Conservation (phyloP, 768 basidiomycete genomes). For the Lyophyllum decastes region DNA sequence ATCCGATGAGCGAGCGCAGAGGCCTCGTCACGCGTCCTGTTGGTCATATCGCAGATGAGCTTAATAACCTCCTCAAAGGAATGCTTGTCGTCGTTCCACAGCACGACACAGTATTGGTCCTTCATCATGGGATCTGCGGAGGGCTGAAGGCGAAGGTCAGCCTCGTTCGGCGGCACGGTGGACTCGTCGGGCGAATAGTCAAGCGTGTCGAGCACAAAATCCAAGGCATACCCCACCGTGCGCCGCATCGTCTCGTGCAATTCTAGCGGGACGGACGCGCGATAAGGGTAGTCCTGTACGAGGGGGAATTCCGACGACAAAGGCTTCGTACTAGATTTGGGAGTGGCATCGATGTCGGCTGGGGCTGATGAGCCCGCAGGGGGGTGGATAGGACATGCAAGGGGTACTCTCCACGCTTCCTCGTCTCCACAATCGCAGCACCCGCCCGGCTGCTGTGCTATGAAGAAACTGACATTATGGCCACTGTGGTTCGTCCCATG, state of each 20-base stretch:
- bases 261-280: conserved; percentile 58
- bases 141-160: conserved; percentile 71
- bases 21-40: conserved; percentile 59
- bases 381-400: conserved; percentile 78
- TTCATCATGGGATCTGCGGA: conserved; percentile 79
- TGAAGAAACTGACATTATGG: conserved; percentile 93
- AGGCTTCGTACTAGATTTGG: conserved; percentile 40
- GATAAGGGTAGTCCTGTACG: conserved; percentile 60
- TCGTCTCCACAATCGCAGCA: conserved; percentile 95
- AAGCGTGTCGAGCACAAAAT: conserved; percentile 82
- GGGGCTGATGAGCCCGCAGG: conserved; percentile 33
- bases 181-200: conserved; percentile 83
- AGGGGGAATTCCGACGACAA: conserved; percentile 57
- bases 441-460: conserved; percentile 88
- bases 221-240: conserved; percentile 76
- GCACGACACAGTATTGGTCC: conserved; percentile 76
- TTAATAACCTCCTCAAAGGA: conserved; percentile 86
- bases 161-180: conserved; percentile 62
- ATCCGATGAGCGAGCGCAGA: conserved; percentile 55
- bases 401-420: conserved; percentile 77
- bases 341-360: conserved; percentile 34
- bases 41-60: conserved; percentile 60
- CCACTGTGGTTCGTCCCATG: conserved; percentile 81
- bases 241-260: conserved; percentile 73
- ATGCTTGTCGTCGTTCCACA: conserved; percentile 99